Percentiles rank a stretch among this genome's conserved stretches.
phyloP scores from a whole-genome alignment of 2,329 filamentous ascomycete species.

The Pseudophaeomoniella oleicola region DNA sequence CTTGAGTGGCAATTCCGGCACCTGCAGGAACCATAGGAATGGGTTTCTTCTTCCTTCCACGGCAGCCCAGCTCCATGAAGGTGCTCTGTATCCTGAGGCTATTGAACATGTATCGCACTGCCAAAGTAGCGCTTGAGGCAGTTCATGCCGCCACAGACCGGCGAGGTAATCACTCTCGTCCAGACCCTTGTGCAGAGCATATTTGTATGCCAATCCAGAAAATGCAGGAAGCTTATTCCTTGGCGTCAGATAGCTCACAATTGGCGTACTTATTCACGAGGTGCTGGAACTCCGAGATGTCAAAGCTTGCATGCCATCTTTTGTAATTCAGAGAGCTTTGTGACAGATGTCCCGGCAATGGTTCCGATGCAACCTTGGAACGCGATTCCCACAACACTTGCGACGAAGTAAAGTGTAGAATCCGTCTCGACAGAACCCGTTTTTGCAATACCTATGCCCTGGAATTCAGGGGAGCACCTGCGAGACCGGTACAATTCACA shows the following conservation, averaged over 20 bases:
- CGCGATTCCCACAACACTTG: too few relatives aligned
- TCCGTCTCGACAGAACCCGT: too few relatives aligned
- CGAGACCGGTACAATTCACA: too few relatives aligned
- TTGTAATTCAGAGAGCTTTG: neutral
- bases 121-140: neutral
- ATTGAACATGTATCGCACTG: neutral
- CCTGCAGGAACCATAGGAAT: too few relatives aligned
- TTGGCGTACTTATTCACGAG: too few relatives aligned
- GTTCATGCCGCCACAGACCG: neutral
- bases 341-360: neutral
- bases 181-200: neutral
- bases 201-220: neutral
- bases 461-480: too few relatives aligned
- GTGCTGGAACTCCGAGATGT: neutral
- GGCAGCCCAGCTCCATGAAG: too few relatives aligned
- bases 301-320: neutral
- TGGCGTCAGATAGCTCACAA: too few relatives aligned
- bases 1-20: too few relatives aligned
- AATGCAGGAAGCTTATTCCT: neutral
- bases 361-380: neutral
- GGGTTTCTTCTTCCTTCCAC: too few relatives aligned
- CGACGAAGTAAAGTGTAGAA: too few relatives aligned
- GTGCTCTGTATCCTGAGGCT: neutral
- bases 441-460: too few relatives aligned
- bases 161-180: neutral